A percentile compares a stretch with the other conserved stretches of the same genome.
Conservation (phyloP, 768 basidiomycete species). For the Tephrocybe sp. region DNA sequence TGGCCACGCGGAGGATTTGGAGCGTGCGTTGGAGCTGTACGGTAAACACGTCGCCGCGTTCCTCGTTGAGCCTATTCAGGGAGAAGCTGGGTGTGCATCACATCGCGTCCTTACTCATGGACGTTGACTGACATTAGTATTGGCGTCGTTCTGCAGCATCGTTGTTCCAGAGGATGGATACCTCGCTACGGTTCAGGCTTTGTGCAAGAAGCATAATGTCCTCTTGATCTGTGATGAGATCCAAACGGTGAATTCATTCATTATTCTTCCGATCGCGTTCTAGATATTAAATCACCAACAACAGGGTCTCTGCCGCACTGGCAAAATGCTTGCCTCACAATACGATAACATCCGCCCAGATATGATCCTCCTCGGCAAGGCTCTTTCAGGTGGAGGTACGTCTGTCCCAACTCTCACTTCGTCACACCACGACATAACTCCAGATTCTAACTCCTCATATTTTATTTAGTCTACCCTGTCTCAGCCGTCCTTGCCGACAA, state of each 20-base stretch:
- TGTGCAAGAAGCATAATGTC: constrained; percentile 92
- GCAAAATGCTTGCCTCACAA: constrained; percentile 89
- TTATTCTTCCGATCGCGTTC: not conserved
- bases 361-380: constrained; percentile 91
- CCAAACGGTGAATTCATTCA: constrained; percentile 71
- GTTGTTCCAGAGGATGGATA: constrained; percentile 91
- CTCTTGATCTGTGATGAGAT: constrained; percentile 98
- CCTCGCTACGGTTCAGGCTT: constrained; percentile 65
- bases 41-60: constrained; percentile 89
- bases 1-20: constrained; percentile 80
- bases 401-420: constrained; percentile 13
- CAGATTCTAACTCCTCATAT: no score
- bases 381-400: constrained; percentile 90
- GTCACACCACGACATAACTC: not conserved
- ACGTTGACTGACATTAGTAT: no score
- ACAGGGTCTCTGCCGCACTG: constrained; percentile 88
- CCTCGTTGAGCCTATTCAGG: constrained; percentile 97
- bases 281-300: not conserved
- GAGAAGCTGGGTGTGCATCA: constrained; percentile 85
- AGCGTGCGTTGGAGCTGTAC: constrained; percentile 73
- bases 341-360: constrained; percentile 89
- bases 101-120: no score
- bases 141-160: constrained; percentile 53
- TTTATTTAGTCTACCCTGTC: constrained; percentile 80
- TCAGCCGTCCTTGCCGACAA: constrained; percentile 90